Percentiles rank a stretch among this genome's conserved stretches.
phyloP scores from a whole-genome alignment of 2,329 filamentous ascomycete species.

The Cladosporium halotolerans region DNA sequence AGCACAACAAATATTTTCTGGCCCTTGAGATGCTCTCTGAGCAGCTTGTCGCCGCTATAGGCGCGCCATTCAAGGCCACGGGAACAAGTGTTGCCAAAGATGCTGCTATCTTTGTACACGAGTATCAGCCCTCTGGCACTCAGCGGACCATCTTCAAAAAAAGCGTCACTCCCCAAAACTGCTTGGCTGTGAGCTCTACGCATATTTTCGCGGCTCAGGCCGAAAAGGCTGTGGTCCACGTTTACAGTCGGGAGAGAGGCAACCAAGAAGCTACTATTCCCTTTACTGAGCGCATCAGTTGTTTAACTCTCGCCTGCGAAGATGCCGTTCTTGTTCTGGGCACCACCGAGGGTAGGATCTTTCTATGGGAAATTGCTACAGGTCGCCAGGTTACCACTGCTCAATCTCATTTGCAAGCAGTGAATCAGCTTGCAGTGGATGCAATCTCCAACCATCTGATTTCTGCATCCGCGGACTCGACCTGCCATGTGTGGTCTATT shows the following conservation, averaged over 20 bases:
- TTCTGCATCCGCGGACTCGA: conserved; percentile 78
- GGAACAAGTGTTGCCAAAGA: conserved; percentile 58
- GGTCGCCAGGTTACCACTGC: conserved; percentile 71
- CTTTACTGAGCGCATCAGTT: conserved; percentile 80
- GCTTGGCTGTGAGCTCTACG: conserved; percentile 69
- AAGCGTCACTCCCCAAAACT: conserved; percentile 71
- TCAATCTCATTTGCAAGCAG: conserved; percentile 70
- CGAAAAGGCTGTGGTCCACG: conserved; percentile 86
- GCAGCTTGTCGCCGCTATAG: conserved; percentile 45
- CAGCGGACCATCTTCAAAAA: conserved; percentile 83
- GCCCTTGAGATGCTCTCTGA: conserved; percentile 42
- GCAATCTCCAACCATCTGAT: conserved; percentile 67
- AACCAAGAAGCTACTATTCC: conserved; percentile 85
- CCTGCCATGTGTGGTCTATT: conserved; percentile 86
- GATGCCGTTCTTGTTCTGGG: conserved; percentile 67
- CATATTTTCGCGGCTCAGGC: conserved; percentile 90
- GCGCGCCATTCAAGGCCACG: conserved; percentile 36
- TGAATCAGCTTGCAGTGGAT: conserved; percentile 67
- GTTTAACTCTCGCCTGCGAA: conserved; percentile 64
- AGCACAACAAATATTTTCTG: background rate
- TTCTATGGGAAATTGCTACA: conserved; percentile 84
- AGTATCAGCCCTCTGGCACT: conserved; percentile 69
- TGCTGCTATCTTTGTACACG: conserved; percentile 79
- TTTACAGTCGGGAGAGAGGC: conserved; percentile 76
- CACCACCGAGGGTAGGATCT: conserved; percentile 75